phyloP scores from a whole-genome alignment of 305 asterid species.

The Fraxinus baroniana region DNA sequence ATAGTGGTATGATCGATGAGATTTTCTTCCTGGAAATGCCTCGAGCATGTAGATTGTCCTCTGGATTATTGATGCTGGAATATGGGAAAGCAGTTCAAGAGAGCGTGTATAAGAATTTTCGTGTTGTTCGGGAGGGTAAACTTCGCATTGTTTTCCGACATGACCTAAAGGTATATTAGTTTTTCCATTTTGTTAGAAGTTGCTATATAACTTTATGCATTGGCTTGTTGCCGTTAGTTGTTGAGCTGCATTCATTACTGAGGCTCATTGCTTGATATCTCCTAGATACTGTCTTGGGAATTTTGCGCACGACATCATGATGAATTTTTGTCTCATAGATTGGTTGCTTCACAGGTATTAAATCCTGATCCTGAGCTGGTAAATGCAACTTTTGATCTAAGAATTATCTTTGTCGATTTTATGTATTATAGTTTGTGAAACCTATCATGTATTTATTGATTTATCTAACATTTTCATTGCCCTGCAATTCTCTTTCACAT shows the following conservation, averaged over 20 bases:
- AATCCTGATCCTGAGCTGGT: conserved; percentile 3
- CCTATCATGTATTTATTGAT: not conserved
- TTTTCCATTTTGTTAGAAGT: not conserved
- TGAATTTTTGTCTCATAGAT: conserved; percentile 40
- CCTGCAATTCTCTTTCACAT: not conserved
- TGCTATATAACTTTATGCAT: not conserved
- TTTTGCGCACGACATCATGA: conserved; percentile 56
- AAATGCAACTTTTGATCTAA: not conserved
- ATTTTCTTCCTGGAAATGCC: conserved; percentile 50
- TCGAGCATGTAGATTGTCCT: conserved; percentile 28
- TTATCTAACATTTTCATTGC: not conserved
- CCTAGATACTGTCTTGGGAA: conserved; percentile 65
- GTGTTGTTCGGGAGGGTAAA: conserved; percentile 59
- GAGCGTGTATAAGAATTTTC: conserved; percentile 44
- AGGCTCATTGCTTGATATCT: conserved; percentile 17
- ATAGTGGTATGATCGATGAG: conserved; percentile 54
- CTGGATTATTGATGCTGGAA: conserved; percentile 45
- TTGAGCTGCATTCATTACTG: not conserved
- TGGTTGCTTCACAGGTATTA: conserved; percentile 55
- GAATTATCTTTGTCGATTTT: not conserved
- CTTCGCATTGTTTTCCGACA: conserved; percentile 54
- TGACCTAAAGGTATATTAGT: conserved; percentile 60
- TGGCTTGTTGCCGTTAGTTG: not conserved
- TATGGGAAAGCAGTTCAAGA: conserved; percentile 48
- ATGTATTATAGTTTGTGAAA: not conserved